Evolutionary conservation across 2,329 filamentous ascomycete genomes (phyloP), one percentile per base, ranked within the genome.

Genomic region (Fusarium sp.): DNA sequence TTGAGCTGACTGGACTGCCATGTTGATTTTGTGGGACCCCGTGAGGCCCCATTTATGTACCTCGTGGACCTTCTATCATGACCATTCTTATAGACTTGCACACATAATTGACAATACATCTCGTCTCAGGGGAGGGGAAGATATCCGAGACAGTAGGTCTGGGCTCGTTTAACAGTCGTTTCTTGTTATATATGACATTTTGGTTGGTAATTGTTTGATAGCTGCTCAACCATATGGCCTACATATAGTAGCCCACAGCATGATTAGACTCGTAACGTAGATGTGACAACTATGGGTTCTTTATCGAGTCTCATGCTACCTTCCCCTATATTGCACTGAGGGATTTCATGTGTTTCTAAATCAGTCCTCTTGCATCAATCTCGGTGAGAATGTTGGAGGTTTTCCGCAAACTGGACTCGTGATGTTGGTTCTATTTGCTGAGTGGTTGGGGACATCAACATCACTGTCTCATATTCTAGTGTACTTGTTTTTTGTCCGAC

Each of bases 41-140:
- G 30, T 31, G 37, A 51, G 40, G 45, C 23, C 42, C 28, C 9
- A 23, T 54, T 30, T 31, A 28, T 40, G 55, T 56, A 67, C 51
- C 56, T 51, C 66, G 65, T 69, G 65, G 40, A 61, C 65, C 23
- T 28, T 47, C 40, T 49, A 66, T 53, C 61, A 69, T 41, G 40
- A 56, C 49, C 31, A 13, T 30, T 56, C 47, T 42, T 15, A 36
- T 38, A 59, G 34, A 37, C 13, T 37, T 34, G 20, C 13, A 30
- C 36, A 42, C 40, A 46, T n/a, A 41, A 23, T 31, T n/a, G 16
- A 30, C 20, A 28, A 20, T 20, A n/a, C n/a, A 26, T 49, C 37
- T 33, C 16, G 11, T 18, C 47, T 18, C 12, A 11, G 30, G 2
- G 12, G n/a, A 15, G n/a, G 18, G 18, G 10, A 45, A 15, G 7